Conservation (phyloP, 805 yeast species). For the Metschnikowia continentalis region DNA sequence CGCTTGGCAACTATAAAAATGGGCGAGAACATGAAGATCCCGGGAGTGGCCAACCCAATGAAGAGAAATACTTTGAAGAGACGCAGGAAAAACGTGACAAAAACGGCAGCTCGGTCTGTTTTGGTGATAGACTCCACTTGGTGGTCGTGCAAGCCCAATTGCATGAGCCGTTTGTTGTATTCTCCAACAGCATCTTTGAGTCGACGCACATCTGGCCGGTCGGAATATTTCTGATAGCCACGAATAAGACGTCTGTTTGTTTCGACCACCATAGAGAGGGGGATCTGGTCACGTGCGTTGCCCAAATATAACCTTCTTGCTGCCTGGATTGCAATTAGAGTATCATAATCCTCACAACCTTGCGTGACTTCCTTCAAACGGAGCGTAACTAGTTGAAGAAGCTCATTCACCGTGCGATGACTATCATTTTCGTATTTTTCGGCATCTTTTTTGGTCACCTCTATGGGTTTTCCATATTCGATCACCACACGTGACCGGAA, state of each 20-base stretch:
- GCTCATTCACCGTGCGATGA: conserved; percentile 23
- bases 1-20: conserved; percentile 33
- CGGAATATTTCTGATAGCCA: conserved; percentile 33
- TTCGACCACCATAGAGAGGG: conserved; percentile 39
- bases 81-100: conserved; percentile 24
- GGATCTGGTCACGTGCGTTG: conserved; percentile 30
- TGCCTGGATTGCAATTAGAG: conserved; percentile 41
- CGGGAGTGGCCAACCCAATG: conserved; percentile 35
- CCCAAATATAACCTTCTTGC: conserved; percentile 39
- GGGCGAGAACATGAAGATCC: conserved; percentile 36
- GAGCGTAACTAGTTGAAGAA: conserved; percentile 28
- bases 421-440: conserved; percentile 24
- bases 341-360: conserved; percentile 40
- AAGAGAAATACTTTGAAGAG: conserved; percentile 26
- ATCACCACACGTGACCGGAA: conserved; percentile 40
- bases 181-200: conserved; percentile 28
- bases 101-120: conserved; percentile 20
- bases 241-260: conserved; percentile 36
- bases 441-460: conserved; percentile 28
- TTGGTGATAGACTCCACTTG: conserved; percentile 31
- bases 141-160: conserved; percentile 38
- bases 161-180: conserved; percentile 30
- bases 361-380: conserved; percentile 38
- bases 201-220: conserved; percentile 31
- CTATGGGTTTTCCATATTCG: conserved; percentile 41